Conservation (phyloP, 1,284 basidiomycete genomes). For the Irpex sp. region DNA sequence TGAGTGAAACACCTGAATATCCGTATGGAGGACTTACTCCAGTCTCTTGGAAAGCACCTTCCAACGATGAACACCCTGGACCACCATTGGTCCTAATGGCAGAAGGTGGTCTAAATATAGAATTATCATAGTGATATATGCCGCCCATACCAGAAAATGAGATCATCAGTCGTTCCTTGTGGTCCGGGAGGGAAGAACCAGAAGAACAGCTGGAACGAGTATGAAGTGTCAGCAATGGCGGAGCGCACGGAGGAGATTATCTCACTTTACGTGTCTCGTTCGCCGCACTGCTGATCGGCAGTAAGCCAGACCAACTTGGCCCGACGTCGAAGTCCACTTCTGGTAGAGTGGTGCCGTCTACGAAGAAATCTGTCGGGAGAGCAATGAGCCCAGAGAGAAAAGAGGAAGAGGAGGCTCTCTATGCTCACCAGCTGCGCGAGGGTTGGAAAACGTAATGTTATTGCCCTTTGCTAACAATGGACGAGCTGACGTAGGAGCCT, state of each 20-base stretch:
- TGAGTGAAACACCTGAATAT: neutral
- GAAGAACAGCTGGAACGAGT: constrained; percentile 73
- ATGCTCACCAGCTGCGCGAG: constrained; percentile 65
- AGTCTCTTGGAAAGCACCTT: constrained; percentile 86
- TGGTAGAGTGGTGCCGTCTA: constrained; percentile 73
- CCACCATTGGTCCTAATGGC: constrained; percentile 56
- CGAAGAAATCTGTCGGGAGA: constrained; percentile 67
- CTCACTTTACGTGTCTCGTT: constrained; percentile 75
- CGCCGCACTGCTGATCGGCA: constrained; percentile 70
- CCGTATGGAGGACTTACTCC: constrained; percentile 55
- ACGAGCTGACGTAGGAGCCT: constrained; percentile 14
- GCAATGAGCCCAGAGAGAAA: neutral
- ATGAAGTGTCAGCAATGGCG: neutral
- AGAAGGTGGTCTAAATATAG: neutral
- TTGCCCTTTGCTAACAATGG: constrained; percentile 32
- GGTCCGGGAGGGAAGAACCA: constrained; percentile 89
- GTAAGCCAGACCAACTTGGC: constrained; percentile 79
- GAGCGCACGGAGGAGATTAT: neutral
- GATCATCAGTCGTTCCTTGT: constrained; percentile 73
- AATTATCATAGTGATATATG: neutral
- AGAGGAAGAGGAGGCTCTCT: neutral
- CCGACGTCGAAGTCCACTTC: constrained; percentile 80
- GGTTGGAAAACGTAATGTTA: constrained; percentile 80
- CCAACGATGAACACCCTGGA: constrained; percentile 79
- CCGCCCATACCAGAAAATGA: constrained; percentile 73